Evolutionary conservation across 2,329 filamentous ascomycete genomes (phyloP), one percentile per base, ranked within the genome.

Genomic region (Akanthomyces uredinophilus): DNA sequence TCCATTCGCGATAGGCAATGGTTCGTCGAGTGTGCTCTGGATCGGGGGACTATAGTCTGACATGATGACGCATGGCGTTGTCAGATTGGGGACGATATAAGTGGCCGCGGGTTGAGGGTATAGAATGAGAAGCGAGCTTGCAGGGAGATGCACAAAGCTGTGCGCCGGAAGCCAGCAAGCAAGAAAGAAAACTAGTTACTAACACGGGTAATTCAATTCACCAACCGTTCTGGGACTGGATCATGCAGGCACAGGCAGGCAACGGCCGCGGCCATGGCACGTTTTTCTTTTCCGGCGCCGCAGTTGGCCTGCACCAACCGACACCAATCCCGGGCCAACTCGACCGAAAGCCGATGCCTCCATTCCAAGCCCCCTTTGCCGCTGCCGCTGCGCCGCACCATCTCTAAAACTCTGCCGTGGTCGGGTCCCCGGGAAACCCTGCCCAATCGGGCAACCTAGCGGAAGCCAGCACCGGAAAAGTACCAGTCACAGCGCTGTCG

Each of bases 1-100:
- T 39, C 54, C 16, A 49, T 61, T 35, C 59, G 18, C 37, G 59
- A 61, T 54, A 54, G 59, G 51, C 41, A 61, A 49, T 54, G 41
- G 50, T 47, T 61, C 41, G 59, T 53, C 58, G 27, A 46, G 49
- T 53, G 44, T 41, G 37, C 59, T 52, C 37, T 46, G 50, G 41
- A 39, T 44, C 37, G 43, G 16, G 10, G n/a, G n/a, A 61, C 59
- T 61, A 61, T 61, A 61, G 59, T 61, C 59, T 61, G 59, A 61
- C 59, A 49, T 61, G 59, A 61, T 61, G 59, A 61, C 50, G 50
- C 39, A 52, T 52, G 27, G 50, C 59, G 43, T 32, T 49, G 59
- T 61, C 59, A 61, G 59, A 61, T 54, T 54, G 20, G 16, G 50
- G 41, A 43, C 20, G 59, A 54, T 32, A 27, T 53, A 54, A 61